Evolutionary conservation across 2,329 filamentous ascomycete species (phyloP), one percentile per base, ranked within the genome.

Genomic region (Cordyceps javanica): DNA sequence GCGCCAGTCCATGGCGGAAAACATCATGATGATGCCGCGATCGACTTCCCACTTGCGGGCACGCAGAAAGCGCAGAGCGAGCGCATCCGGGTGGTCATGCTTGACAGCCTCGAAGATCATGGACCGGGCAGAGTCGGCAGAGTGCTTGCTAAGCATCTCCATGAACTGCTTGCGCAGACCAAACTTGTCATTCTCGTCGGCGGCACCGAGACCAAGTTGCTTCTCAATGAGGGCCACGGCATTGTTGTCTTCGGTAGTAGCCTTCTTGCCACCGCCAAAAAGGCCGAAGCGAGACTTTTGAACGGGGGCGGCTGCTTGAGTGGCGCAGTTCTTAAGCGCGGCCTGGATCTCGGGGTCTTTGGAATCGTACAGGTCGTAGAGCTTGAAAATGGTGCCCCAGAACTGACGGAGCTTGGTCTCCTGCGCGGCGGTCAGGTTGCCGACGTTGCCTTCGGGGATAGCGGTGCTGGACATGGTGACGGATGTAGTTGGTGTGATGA

Each of bases 231-330:
- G 28, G 21, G 59, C 46, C 21, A 32, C 53, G 30, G 57, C 59
- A 23, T 36, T 59, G 41, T 25, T 81, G 23, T 70, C 71, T 38
- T 78, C 76, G 30, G 67, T 62, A 60, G 14, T 67, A 60, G 58
- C 44, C 21, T 58, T 58, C 42, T 58, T 58, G 66, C 79, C 82
- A 60, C 79, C 76, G 62, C 81, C 79, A 67, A 91, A 91, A 11
- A 91, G 71, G 32, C 78, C 77, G 59, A 88, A 75, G 55, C 83
- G 80, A 70, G 86, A 86, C 73, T 89, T 91, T 70, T 89, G 87
- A 64, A 85, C 83, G 25, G 73, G 65, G 26, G 63, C 60, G 34
- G 69, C 60, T 52, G 66, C 64, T n/a, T 70, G 66, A 26, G 73
- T 72, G 34, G 65, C 64, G 9, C 60, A 59, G 32, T 65, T 62